Evolutionary conservation across 2,329 filamentous ascomycete species (phyloP).

Genomic region (Lasiodiplodia citricola): DNA sequence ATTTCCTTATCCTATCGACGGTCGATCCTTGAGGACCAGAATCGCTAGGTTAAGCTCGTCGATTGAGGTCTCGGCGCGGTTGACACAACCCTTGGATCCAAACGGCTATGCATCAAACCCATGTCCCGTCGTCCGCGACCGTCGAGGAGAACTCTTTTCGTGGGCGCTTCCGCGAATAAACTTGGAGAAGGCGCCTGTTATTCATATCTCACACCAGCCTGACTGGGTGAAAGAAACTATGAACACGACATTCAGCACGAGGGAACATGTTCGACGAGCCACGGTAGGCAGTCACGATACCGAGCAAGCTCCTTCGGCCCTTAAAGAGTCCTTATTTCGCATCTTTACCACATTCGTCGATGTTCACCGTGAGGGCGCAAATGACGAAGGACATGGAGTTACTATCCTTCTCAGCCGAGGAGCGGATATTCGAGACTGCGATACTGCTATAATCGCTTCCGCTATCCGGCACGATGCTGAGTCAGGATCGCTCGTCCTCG

Average conservation of each 20-base stretch:
- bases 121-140: background rate
- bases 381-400: background rate
- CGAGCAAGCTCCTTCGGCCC: background rate
- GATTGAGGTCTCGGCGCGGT: background rate
- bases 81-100: background rate
- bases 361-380: background rate
- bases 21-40: background rate
- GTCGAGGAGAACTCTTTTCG: background rate
- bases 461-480: constrained; percentile 2
- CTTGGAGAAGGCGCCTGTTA: background rate
- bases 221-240: background rate
- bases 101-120: background rate
- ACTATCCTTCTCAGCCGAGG: background rate
- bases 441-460: background rate
- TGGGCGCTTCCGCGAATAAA: background rate
- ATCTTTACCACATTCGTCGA: background rate
- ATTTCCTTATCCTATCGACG: background rate
- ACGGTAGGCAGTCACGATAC: background rate
- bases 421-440: background rate
- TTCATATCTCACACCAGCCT: background rate
- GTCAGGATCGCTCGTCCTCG: background rate
- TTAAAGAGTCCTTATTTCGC: background rate
- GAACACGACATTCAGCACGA: background rate
- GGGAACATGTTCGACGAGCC: background rate
- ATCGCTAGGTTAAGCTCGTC: background rate